Conservation (phyloP, 805 yeast species). For the Brettanomyces sp. region DNA sequence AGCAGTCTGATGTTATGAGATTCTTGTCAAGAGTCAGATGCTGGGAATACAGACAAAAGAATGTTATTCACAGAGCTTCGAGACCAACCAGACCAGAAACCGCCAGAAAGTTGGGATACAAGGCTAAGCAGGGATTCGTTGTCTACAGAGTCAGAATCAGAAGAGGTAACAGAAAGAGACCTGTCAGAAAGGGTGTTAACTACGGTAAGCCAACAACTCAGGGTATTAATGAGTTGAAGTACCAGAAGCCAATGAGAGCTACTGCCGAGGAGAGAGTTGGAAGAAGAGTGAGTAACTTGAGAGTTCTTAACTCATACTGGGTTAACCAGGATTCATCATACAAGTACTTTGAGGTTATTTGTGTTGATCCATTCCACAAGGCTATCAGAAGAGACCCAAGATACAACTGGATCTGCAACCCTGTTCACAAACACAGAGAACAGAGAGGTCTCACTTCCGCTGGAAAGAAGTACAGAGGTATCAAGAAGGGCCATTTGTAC, state of each 20-base stretch:
- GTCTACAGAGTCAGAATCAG: slow-evolving; percentile 98
- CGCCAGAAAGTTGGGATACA: slow-evolving; percentile 99
- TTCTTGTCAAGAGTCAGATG: slow-evolving; percentile 99
- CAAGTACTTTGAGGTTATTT: slow-evolving; percentile 98
- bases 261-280: slow-evolving; percentile 99
- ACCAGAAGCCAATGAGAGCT: slow-evolving; percentile 96
- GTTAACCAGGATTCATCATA: slow-evolving; percentile 98
- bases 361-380: slow-evolving; percentile 95
- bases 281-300: slow-evolving; percentile 96
- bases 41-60: slow-evolving; percentile 99
- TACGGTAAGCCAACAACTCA: slow-evolving; percentile 99
- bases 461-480: slow-evolving; percentile 99
- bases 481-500: slow-evolving; percentile 99
- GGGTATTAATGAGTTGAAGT: slow-evolving; percentile 98
- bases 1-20: slow-evolving; percentile 99
- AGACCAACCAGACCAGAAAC: slow-evolving; percentile 99
- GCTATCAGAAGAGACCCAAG: slow-evolving; percentile 98
- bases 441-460: slow-evolving; percentile 96
- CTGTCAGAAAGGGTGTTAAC: slow-evolving; percentile 99
- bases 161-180: slow-evolving; percentile 99
- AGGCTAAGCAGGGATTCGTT: slow-evolving; percentile 99
- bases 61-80: slow-evolving; percentile 96
- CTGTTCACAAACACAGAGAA: slow-evolving; percentile 99
- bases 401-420: slow-evolving; percentile 99
- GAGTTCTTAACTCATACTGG: slow-evolving; percentile 99